Evolutionary conservation across 208 protist genomes (phyloP).

Genomic region (Phytomonas sp.): DNA sequence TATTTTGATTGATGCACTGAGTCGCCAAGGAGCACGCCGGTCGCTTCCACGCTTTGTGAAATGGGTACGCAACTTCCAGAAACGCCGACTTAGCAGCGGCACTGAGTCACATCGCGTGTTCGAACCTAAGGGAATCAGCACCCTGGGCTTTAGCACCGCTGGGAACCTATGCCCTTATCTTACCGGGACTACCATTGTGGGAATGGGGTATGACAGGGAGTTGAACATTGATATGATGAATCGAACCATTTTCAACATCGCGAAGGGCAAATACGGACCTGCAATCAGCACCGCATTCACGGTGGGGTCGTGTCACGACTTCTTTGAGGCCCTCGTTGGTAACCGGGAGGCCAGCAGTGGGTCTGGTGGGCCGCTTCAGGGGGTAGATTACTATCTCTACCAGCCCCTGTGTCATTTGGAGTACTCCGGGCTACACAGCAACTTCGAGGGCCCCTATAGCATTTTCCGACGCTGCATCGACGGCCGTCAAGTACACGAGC

Average conservation of each 20-base stretch:
- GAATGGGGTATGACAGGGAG: not conserved
- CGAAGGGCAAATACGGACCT: conserved; percentile 40
- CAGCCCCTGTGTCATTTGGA: conserved; percentile 51
- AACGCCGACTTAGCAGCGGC: not conserved
- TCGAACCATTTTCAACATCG: conserved; percentile 21
- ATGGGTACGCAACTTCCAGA: conserved; percentile 32
- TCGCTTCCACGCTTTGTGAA: conserved; percentile 38
- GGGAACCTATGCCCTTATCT: conserved; percentile 30
- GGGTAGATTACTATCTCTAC: conserved; percentile 45
- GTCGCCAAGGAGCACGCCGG: conserved; percentile 41
- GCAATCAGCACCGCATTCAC: conserved; percentile 26
- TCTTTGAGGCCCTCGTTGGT: conserved; percentile 20
- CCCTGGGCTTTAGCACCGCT: conserved; percentile 27
- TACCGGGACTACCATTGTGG: conserved; percentile 12
- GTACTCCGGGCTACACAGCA: conserved; percentile 31
- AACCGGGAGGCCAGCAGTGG: conserved; percentile 15
- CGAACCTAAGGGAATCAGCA: conserved; percentile 35
- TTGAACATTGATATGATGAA: conserved; percentile 11
- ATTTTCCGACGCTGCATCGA: conserved; percentile 52
- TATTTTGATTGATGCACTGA: conserved; percentile 50
- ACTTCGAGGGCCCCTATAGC: conserved; percentile 54
- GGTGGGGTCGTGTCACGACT: conserved; percentile 34
- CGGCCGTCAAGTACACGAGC: conserved; percentile 35
- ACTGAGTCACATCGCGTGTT: conserved; percentile 13
- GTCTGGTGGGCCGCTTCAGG: conserved; percentile 15